Conservation (phyloP, 2,329 filamentous ascomycete species). For the Pseudocercospora fijiensis region DNA sequence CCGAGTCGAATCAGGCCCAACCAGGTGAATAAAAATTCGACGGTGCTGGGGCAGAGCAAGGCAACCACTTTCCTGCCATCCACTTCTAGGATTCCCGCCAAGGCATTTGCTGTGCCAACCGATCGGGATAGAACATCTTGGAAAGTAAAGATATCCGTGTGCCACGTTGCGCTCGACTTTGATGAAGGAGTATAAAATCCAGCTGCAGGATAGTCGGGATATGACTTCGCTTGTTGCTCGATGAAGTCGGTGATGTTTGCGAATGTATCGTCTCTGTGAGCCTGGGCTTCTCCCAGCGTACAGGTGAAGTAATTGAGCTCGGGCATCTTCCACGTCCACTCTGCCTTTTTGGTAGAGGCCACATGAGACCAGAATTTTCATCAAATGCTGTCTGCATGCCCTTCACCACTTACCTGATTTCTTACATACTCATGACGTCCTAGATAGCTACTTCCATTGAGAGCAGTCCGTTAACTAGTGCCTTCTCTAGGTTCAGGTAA, state of each 20-base stretch:
- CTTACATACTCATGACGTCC: background rate
- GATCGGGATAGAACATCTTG: constrained; percentile 39
- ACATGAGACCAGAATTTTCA: background rate
- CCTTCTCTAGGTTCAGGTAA: no score
- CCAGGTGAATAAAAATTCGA: constrained; percentile 61
- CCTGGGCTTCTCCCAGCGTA: constrained; percentile 56
- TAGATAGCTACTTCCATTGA: background rate
- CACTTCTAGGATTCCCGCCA: constrained; percentile 26
- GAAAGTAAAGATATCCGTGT: constrained; percentile 40
- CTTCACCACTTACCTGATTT: background rate
- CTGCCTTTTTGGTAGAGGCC: background rate
- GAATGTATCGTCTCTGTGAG: constrained; percentile 35
- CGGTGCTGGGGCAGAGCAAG: constrained; percentile 57
- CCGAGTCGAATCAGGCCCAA: constrained; percentile 59
- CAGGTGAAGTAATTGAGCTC: constrained; percentile 57
- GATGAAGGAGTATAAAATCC: constrained; percentile 48
- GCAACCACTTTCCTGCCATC: constrained; percentile 45
- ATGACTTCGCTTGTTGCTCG: constrained; percentile 45
- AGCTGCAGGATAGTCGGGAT: constrained; percentile 49
- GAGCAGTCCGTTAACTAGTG: background rate
- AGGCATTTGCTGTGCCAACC: constrained; percentile 37
- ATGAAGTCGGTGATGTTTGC: constrained; percentile 53
- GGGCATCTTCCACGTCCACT: background rate
- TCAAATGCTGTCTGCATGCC: background rate
- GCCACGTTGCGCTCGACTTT: constrained; percentile 17